Evolutionary conservation across 2,329 filamentous ascomycete genomes (phyloP).

Genomic region (Didymella keratinophila): DNA sequence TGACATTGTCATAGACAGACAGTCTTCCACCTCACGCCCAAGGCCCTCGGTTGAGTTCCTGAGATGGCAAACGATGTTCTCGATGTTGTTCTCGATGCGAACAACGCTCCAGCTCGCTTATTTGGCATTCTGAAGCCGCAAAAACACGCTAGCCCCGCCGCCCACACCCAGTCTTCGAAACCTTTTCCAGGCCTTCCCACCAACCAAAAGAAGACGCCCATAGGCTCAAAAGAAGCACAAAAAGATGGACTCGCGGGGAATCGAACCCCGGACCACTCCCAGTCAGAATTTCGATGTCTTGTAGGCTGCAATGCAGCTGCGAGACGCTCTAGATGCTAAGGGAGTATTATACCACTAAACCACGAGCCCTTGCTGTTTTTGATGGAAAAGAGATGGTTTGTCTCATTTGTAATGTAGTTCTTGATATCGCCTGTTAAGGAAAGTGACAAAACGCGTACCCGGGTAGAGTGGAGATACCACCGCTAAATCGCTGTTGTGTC

Average conservation of each 20-base stretch:
- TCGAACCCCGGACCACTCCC: constrained; percentile 29
- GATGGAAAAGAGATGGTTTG: accelerated
- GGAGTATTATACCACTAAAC: constrained; percentile 12
- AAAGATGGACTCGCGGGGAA: constrained; percentile 23
- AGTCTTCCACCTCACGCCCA: not conserved
- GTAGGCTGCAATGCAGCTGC: not conserved
- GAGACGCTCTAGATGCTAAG: constrained; percentile 13
- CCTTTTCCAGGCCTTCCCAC: not conserved
- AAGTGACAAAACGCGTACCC: not conserved
- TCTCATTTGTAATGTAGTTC: no score
- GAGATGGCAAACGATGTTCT: not conserved
- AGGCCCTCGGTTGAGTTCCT: not conserved
- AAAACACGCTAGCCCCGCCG: not conserved
- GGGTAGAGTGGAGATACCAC: not conserved
- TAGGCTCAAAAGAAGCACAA: not conserved
- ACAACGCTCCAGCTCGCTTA: not conserved
- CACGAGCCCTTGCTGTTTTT: not conserved
- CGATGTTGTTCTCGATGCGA: not conserved
- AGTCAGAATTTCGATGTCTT: not conserved
- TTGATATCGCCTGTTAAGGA: no score
- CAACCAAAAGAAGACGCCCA: not conserved
- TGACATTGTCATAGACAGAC: not conserved
- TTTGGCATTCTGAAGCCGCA: not conserved
- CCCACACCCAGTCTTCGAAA: not conserved
- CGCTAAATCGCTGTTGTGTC: not conserved